Conservation (phyloP, 345 rosid species). For the Murraya paniculata region DNA sequence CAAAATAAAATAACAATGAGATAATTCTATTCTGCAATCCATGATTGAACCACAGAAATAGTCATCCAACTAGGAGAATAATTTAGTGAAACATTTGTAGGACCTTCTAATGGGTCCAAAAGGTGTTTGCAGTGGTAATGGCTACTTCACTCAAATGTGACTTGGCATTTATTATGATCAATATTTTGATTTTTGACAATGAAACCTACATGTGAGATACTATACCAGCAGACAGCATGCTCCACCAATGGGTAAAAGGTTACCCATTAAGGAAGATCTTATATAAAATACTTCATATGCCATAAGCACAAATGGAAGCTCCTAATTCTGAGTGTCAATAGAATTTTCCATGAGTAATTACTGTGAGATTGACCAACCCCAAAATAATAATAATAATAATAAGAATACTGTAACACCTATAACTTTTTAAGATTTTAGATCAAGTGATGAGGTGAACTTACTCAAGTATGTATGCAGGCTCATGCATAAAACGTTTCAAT, state of each 20-base stretch:
- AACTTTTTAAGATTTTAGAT: background rate
- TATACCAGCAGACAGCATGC: background rate
- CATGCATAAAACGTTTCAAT: slow-evolving; percentile 84
- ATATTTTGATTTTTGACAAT: background rate
- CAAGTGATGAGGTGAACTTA: slow-evolving; percentile 36
- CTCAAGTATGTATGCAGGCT: slow-evolving; percentile 90
- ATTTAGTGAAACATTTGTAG: background rate
- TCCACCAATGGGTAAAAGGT: background rate
- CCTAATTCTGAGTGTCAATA: background rate
- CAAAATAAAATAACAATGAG: background rate
- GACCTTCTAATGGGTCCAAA: background rate
- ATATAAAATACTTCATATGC: background rate
- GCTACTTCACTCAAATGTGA: background rate
- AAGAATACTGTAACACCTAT: background rate
- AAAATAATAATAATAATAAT: background rate
- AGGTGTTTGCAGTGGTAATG: background rate
- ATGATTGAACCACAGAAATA: background rate
- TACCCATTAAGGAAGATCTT: background rate
- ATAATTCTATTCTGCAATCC: background rate
- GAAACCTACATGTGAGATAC: background rate
- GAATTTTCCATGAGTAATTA: background rate
- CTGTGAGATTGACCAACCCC: background rate
- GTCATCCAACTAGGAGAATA: too few species aligned
- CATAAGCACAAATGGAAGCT: background rate
- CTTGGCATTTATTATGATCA: background rate